These are phyloP conservation scores for Rosellinia necatrix DNA, from an alignment of 2,329 filamentous ascomycete genomes.

Conservation along the genomic window DNA sequence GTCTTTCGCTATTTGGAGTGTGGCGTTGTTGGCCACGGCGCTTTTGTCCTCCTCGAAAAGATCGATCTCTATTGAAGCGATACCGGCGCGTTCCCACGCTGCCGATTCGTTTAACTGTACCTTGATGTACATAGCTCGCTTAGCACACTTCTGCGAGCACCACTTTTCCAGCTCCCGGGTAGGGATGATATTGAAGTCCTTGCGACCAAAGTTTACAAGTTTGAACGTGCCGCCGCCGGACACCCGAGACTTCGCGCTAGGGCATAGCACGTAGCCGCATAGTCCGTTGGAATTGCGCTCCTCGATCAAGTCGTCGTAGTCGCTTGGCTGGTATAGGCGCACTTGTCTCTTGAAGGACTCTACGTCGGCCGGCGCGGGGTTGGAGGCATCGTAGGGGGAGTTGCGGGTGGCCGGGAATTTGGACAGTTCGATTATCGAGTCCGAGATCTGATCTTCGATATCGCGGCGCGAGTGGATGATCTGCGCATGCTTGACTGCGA, in stretches of 20 bases:
- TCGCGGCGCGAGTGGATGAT: slow-evolving; percentile 83
- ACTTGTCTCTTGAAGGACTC: slow-evolving; percentile 69
- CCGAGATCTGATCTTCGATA: slow-evolving; percentile 73
- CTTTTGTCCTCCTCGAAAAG: slow-evolving; percentile 63
- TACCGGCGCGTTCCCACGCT: slow-evolving; percentile 77
- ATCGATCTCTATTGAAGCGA: slow-evolving; percentile 61
- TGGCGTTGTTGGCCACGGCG: slow-evolving; percentile 46
- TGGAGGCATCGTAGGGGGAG: slow-evolving; percentile 38
- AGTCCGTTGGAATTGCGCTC: slow-evolving; percentile 83
- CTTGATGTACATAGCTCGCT: slow-evolving; percentile 80
- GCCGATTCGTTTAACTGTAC: slow-evolving; percentile 86
- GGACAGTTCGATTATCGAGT: slow-evolving; percentile 72
- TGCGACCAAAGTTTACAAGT: slow-evolving; percentile 58
- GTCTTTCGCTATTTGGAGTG: slow-evolving; percentile 23
- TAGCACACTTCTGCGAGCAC: slow-evolving; percentile 81
- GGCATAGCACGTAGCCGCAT: slow-evolving; percentile 86
- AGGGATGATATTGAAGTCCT: slow-evolving; percentile 69
- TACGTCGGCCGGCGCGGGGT: slow-evolving; percentile 62
- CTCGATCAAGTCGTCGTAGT: slow-evolving; percentile 86
- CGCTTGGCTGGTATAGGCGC: slow-evolving; percentile 77
- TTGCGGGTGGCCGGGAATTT: slow-evolving; percentile 53
- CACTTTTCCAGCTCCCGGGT: slow-evolving; percentile 79
- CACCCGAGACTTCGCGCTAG: slow-evolving; percentile 62
- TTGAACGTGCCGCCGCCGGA: slow-evolving; percentile 68
- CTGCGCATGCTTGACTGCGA: slow-evolving; percentile 81